A percentile compares a stretch with the other conserved stretches of the same genome.
Conservation (phyloP, 202 grass and related monocot species). For the Zizania palustris region DNA sequence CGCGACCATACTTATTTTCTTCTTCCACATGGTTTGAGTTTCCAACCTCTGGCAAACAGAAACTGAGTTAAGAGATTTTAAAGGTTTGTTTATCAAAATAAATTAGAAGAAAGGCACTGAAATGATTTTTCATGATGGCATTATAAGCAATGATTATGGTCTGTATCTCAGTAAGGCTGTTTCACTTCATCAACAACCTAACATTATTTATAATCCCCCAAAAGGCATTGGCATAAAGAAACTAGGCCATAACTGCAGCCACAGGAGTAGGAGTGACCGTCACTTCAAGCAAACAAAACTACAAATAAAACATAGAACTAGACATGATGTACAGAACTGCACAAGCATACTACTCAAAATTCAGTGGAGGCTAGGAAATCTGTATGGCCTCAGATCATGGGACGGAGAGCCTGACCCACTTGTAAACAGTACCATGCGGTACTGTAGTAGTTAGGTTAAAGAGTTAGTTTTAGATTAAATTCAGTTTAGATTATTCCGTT, state of each 20-base stretch:
- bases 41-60: conserved; percentile 57
- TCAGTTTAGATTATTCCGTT: too few species aligned
- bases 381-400: too few species aligned
- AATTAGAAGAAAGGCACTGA: background rate
- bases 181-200: conserved; percentile 1
- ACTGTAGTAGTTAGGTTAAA: too few species aligned
- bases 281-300: conserved; percentile 12
- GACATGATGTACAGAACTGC: background rate
- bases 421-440: too few species aligned
- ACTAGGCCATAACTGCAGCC: background rate
- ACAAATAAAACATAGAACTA: conserved; percentile 16
- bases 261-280: conserved; percentile 13
- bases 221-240: background rate
- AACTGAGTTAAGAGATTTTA: background rate
- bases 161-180: background rate
- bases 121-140: conserved; percentile 1
- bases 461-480: too few species aligned
- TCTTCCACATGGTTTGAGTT: conserved; percentile 48
- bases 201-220: background rate
- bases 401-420: too few species aligned
- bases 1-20: conserved; percentile 69
- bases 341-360: background rate
- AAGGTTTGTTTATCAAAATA: conserved; percentile 4
- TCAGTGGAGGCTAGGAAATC: background rate
- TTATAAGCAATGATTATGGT: conserved; percentile 26